A percentile compares a stretch with the other conserved stretches of the same genome.
Conservation (phyloP, 1,284 basidiomycete species). For the Moesziomyces parantarcticus region DNA sequence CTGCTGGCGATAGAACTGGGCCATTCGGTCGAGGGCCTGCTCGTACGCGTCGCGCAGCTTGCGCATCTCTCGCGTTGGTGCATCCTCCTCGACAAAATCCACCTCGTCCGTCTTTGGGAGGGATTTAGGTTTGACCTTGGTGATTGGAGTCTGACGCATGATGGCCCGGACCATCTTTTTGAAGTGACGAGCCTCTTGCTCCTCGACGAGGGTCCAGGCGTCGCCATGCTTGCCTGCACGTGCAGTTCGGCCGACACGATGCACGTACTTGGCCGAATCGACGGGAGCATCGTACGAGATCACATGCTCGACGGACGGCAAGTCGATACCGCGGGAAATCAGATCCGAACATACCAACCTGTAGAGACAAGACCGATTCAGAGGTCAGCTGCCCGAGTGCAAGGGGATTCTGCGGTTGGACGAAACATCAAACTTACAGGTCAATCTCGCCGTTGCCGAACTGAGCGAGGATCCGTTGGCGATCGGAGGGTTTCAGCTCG, state of each 20-base stretch:
- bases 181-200: constrained; percentile 76
- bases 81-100: constrained; percentile 36
- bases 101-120: constrained; percentile 20
- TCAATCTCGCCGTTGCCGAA: constrained; percentile 86
- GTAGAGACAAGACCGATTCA: neutral
- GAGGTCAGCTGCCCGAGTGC: neutral
- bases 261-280: constrained; percentile 98
- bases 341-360: constrained; percentile 95
- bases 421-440: constrained; percentile 73
- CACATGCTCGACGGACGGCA: constrained; percentile 88
- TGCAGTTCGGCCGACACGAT: constrained; percentile 93
- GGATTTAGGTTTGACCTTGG: constrained; percentile 43
- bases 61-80: constrained; percentile 22
- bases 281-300: constrained; percentile 93
- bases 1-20: constrained; percentile 45
- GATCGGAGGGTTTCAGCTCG: constrained; percentile 80
- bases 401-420: too few species aligned
- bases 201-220: constrained; percentile 94
- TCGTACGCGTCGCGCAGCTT: constrained; percentile 39
- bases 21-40: constrained; percentile 48
- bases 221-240: constrained; percentile 86
- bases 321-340: constrained; percentile 95
- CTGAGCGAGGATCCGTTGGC: constrained; percentile 80
- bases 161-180: constrained; percentile 43
- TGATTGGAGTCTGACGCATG: constrained; percentile 35